These are phyloP conservation scores for Camelina hispida DNA, from an alignment of 345 rosid species.

Conservation along the genomic window DNA sequence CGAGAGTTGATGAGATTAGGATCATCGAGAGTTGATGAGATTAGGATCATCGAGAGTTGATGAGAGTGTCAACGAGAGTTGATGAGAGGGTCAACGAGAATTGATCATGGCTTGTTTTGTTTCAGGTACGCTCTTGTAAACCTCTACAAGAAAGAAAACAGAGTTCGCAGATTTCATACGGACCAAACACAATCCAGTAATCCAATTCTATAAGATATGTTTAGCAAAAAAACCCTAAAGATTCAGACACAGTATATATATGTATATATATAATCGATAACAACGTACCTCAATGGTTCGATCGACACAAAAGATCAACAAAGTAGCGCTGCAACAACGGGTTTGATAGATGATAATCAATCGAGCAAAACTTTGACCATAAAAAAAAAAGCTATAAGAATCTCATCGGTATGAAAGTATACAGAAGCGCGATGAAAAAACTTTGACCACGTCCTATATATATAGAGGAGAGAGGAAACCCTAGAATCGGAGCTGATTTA, in stretches of 20 bases:
- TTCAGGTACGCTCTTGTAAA: not conserved
- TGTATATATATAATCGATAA: not conserved
- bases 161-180: not conserved
- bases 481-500: no score
- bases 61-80: not conserved
- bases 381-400: no score
- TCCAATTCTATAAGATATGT: not conserved
- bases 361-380: no score
- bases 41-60: no score
- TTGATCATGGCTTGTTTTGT: not conserved
- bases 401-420: no score
- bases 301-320: no score
- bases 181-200: not conserved
- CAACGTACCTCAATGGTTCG: constrained; percentile 4
- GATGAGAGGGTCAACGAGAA: not conserved
- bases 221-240: not conserved
- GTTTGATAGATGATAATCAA: no score
- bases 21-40: no score
- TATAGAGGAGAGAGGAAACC: no score
- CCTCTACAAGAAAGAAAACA: not conserved
- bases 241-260: not conserved
- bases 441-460: no score
- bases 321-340: no score
- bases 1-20: not conserved
- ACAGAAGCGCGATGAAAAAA: no score